phyloP scores from a whole-genome alignment of 768 basidiomycete genomes.

The Fomitopsis serialis region DNA sequence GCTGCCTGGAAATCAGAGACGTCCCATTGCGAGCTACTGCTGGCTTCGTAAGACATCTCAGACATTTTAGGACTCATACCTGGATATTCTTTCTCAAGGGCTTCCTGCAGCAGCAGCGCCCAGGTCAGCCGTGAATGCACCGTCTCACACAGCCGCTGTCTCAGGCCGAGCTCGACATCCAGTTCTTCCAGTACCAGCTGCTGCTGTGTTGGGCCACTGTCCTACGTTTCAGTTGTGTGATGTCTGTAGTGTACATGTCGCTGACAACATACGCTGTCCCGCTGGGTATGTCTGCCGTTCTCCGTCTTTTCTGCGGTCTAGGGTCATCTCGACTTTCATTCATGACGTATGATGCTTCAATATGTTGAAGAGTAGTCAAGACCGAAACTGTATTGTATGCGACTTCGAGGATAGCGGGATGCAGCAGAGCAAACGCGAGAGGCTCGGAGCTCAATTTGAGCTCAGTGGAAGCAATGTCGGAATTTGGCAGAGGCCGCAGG shows the following conservation, averaged over 20 bases:
- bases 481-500: too few relatives aligned
- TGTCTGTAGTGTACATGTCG: neutral
- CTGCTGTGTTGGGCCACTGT: slow-evolving; percentile 2
- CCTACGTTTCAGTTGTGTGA: neutral
- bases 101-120: slow-evolving; percentile 36
- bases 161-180: slow-evolving; percentile 37
- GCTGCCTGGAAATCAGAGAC: slow-evolving; percentile 30
- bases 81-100: slow-evolving; percentile 20
- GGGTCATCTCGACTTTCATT: neutral
- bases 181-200: slow-evolving; percentile 35
- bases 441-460: too few relatives aligned
- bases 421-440: too few relatives aligned
- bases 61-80: slow-evolving; percentile 6
- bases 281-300: neutral
- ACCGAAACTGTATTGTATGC: too few relatives aligned
- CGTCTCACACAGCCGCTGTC: slow-evolving; percentile 35
- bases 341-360: too few relatives aligned
- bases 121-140: slow-evolving; percentile 41
- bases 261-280: neutral
- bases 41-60: neutral
- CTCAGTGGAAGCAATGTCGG: too few relatives aligned
- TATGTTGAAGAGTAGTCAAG: too few relatives aligned
- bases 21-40: neutral
- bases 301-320: slow-evolving; percentile 10
- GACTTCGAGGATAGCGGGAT: too few relatives aligned